phyloP scores from a whole-genome alignment of 352 stramenopile species.

The Globisporangium spinosum region DNA sequence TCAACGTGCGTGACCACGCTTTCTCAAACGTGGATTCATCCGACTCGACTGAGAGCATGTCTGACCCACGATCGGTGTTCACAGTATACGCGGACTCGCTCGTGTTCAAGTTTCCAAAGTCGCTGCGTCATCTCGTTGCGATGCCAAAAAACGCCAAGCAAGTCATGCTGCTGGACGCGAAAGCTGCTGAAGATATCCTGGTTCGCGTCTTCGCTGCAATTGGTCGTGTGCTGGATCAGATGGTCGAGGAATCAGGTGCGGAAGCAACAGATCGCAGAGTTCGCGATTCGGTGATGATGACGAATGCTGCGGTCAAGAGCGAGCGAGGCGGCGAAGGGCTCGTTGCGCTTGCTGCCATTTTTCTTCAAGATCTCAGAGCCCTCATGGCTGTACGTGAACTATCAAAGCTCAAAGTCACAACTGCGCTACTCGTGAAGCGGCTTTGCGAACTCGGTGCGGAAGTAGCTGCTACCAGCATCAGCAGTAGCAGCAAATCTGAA shows the following conservation, averaged over 20 bases:
- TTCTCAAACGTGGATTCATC: background rate
- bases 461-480: background rate
- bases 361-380: slow-evolving; percentile 36
- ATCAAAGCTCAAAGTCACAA: slow-evolving; percentile 41
- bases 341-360: slow-evolving; percentile 23
- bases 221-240: slow-evolving; percentile 24
- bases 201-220: slow-evolving; percentile 39
- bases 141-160: slow-evolving; percentile 23
- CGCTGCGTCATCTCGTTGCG: slow-evolving; percentile 31
- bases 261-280: slow-evolving; percentile 22
- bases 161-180: slow-evolving; percentile 37
- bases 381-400: slow-evolving; percentile 30
- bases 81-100: slow-evolving; percentile 51
- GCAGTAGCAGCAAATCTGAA: background rate
- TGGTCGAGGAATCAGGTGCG: slow-evolving; percentile 7
- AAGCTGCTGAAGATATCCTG: slow-evolving; percentile 37
- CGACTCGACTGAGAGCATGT: background rate
- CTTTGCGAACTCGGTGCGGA: slow-evolving; percentile 27
- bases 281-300: background rate
- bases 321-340: slow-evolving; percentile 18
- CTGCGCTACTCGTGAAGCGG: slow-evolving; percentile 35
- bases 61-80: slow-evolving; percentile 24
- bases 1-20: slow-evolving; percentile 24
- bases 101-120: slow-evolving; percentile 34
- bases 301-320: background rate